Base-by-base conservation (phyloP, 306 rosid species). In the Pyrus communis region DNA sequence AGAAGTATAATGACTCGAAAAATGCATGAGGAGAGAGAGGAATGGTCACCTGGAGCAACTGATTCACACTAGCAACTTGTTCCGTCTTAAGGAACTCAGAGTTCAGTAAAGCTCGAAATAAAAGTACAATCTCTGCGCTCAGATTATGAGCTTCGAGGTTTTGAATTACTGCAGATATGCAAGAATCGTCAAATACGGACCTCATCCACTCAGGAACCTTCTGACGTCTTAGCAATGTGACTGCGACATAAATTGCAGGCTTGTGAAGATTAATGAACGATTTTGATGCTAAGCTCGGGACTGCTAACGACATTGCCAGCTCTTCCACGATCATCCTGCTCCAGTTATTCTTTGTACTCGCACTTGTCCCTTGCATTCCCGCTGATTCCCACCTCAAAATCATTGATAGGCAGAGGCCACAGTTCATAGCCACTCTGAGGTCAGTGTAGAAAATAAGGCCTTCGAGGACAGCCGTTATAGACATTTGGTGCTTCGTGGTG, bases 301-400 rank as follows among this genome's bases (percentile, higher is more conserved):
- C 82, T 38, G 91, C 92, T 70, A 95, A 73, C 63, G 91, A 90
- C 71, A 85, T 78, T 67, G 91, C 82, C 80, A 91, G 85, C 84
- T 92, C 98, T 85, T 92, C 98, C 57, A 88, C 85, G 58, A 95
- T 89, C 84, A 95, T 75, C 86, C 96, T 86, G 76, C 86, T 83
- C 97, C 97, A 95, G 60, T 80, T 82, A 71, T 83, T 82, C 40
- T 80, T 87, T 78, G 77, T 83, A 52, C 49, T 73, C 75, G 81
- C 64, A 55, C 77, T 73, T 51, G 88, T 71, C 76, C 80, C 78
- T 38, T 65, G 87, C 78, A 77, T 75, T 46, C 66, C 75, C 70
- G 70, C 77, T 68, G 80, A 82, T 84, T 87, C 87, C 91, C 94
- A 90, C 63, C 76, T 90, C 67, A 92, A 63, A 71, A 92, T 73